Evolutionary conservation across 2,329 filamentous ascomycete species (phyloP), one percentile per base, ranked within the genome.

Genomic region (Aaosphaeria pasadenensis): DNA sequence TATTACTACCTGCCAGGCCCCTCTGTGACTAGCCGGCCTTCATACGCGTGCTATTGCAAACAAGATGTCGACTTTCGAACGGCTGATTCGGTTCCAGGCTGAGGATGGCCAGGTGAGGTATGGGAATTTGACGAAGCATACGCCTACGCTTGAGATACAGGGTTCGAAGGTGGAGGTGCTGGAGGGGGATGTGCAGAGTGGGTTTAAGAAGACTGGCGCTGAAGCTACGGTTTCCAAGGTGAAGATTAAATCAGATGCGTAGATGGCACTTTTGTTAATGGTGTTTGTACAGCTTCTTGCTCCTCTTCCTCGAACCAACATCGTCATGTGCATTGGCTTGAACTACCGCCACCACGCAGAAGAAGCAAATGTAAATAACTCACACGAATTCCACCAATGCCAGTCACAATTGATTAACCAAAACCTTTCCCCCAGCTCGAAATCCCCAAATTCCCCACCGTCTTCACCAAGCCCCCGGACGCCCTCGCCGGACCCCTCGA

Each of bases 391-490:
- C 11, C 30, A 6, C 6, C 17, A 7, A 30, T 32, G 31, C 41
- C 30, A 30, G 9, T 30, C 4, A 40, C 9, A 11, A 3, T 3
- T 32, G 9, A 43, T 30, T 9, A 36, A 36, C 9, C 9, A 7
- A 7, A 24, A 24, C 17, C 17, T 3, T 24, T 3, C 17, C 17
- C 3, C 0, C 35, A 64, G 60, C 56, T 67, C 11, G 32, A 52
- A 31, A 62, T 69, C 41, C 66, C 66, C 1, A 51, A 52, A 11
- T 59, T 58, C 49, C 66, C 66, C 30, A 64, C 63, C 30, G 60
- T 70, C 53, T 70, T 70, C 54, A 67, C 57, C 45, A 70, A 70
- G 43, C 66, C 66, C 13, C 55, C 60, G 40, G 64, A 67, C 43
- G 64, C 68, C 0, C 63, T 70, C 46, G 54, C 66, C 4, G 64